Evolutionary conservation across 345 rosid species (phyloP).

Genomic region (Sonneratia alba): DNA sequence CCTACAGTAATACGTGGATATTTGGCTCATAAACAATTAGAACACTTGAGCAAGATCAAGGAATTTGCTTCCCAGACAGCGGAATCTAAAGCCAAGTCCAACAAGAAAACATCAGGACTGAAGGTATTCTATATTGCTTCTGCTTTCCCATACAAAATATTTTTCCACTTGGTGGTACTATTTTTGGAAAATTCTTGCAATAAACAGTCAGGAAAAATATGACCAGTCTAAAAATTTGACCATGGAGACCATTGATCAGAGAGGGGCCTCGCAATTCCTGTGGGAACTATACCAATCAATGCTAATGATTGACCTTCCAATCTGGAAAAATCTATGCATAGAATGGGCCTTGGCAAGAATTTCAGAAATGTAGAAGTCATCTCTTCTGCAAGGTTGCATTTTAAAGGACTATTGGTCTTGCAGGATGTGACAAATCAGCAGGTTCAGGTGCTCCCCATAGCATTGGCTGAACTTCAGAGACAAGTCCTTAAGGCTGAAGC

Average conservation of each 20-base stretch:
- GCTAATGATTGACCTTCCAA: neutral
- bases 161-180: neutral
- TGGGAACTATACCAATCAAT: neutral
- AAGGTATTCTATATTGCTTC: constrained; percentile 5
- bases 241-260: neutral
- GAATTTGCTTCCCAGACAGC: constrained; percentile 26
- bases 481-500: constrained; percentile 65
- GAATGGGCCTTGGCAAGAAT: neutral
- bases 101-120: constrained; percentile 46
- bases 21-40: constrained; percentile 53
- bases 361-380: neutral
- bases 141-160: neutral
- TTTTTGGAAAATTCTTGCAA: neutral
- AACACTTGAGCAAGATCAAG: constrained; percentile 29
- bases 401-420: constrained; percentile 9
- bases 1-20: constrained; percentile 72
- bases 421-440: constrained; percentile 57
- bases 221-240: too few relatives aligned
- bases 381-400: neutral
- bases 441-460: constrained; percentile 39
- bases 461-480: constrained; percentile 58
- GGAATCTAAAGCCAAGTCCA: constrained; percentile 32
- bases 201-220: neutral
- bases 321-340: neutral
- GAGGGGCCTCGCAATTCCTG: neutral